phyloP scores from a whole-genome alignment of 371 early-diverging fungal genomes.

The Rhizopus sp. region DNA sequence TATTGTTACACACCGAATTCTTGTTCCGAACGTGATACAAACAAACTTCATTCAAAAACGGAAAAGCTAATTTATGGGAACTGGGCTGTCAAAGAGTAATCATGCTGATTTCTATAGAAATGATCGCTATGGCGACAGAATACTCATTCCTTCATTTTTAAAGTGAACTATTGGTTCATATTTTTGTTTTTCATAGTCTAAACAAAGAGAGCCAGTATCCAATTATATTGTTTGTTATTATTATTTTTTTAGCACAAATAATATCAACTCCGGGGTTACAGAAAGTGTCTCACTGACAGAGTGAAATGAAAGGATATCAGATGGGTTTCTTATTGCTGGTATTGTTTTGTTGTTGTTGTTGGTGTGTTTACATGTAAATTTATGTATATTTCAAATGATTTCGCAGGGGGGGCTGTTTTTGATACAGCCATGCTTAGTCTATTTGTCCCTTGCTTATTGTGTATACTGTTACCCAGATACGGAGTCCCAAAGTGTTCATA shows the following conservation, averaged over 20 bases:
- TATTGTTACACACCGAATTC: background rate
- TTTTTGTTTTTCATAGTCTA: background rate
- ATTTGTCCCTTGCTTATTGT: too few relatives aligned
- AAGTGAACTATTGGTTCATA: too few relatives aligned
- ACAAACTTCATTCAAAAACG: background rate
- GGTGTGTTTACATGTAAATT: too few relatives aligned
- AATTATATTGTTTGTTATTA: background rate
- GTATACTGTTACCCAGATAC: too few relatives aligned
- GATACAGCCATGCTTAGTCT: too few relatives aligned
- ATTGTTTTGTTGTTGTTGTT: too few relatives aligned
- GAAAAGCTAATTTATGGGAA: background rate
- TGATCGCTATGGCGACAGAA: too few relatives aligned
- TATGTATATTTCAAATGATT: background rate
- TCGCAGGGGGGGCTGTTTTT: too few relatives aligned
- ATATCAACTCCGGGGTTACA: slow-evolving; percentile 1
- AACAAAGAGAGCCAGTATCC: background rate
- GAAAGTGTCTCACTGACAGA: background rate
- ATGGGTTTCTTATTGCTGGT: too few relatives aligned
- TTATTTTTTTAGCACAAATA: background rate
- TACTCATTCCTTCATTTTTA: too few relatives aligned
- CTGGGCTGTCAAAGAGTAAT: background rate
- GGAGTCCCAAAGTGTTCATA: too few relatives aligned
- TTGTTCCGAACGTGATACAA: background rate
- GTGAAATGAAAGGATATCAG: background rate
- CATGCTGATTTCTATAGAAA: too few relatives aligned